Conservation (phyloP, 2,329 filamentous ascomycete species). For the Aspergillus arachidicola region DNA sequence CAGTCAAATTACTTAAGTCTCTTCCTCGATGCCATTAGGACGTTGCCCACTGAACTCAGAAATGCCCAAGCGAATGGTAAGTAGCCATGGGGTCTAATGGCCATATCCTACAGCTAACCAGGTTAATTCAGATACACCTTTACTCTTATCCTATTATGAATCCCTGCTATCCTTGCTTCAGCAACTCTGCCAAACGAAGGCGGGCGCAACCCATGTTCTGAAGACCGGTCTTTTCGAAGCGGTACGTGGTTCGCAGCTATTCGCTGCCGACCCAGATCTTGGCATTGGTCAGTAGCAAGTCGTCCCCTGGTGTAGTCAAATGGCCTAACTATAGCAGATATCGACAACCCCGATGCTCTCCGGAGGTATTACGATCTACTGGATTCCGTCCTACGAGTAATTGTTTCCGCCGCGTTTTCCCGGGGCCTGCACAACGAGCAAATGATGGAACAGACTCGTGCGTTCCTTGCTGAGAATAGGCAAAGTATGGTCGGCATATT, state of each 20-base stretch:
- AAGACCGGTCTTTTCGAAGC: constrained; percentile 85
- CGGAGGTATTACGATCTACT: constrained; percentile 84
- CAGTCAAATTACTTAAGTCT: constrained; percentile 89
- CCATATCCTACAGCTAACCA: constrained; percentile 12
- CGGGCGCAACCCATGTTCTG: constrained; percentile 84
- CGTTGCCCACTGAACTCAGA: constrained; percentile 72
- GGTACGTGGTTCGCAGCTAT: constrained; percentile 80
- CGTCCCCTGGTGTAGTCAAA: background rate
- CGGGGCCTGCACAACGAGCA: constrained; percentile 78
- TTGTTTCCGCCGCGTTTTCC: constrained; percentile 79
- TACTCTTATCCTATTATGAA: constrained; percentile 64
- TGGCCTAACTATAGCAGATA: constrained; percentile 49
- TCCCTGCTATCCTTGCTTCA: constrained; percentile 81
- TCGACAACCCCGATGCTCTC: constrained; percentile 69
- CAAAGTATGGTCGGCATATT: constrained; percentile 84
- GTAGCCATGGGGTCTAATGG: constrained; percentile 20
- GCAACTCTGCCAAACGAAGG: constrained; percentile 78
- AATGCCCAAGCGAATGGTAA: constrained; percentile 60
- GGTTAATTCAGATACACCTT: constrained; percentile 51
- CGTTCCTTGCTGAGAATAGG: constrained; percentile 80
- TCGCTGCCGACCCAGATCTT: constrained; percentile 87
- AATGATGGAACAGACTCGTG: constrained; percentile 71
- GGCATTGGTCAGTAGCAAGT: constrained; percentile 62
- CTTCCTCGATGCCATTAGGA: constrained; percentile 82
- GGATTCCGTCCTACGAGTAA: constrained; percentile 75